Percentiles rank a stretch among this genome's conserved stretches.
phyloP scores from a whole-genome alignment of 1,284 basidiomycete species.

The Ceratobasidium sp. region DNA sequence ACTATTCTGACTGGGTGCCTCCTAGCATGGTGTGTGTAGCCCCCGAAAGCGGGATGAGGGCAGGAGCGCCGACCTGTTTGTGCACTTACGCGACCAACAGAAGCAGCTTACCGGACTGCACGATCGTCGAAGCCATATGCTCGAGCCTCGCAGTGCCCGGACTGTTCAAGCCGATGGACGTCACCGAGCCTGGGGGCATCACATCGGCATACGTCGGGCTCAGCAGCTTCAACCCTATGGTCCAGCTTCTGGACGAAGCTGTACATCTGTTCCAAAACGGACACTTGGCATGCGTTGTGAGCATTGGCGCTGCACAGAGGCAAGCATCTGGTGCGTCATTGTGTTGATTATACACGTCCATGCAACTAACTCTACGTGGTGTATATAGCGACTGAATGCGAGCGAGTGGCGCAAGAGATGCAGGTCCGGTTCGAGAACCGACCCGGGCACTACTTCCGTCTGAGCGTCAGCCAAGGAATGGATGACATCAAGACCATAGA shows the following conservation, averaged over 20 bases:
- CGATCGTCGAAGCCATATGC: conserved; percentile 13
- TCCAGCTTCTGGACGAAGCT: not conserved
- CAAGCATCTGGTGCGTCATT: not conserved
- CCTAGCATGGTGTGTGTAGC: not conserved
- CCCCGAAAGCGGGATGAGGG: not conserved
- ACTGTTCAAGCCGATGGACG: conserved; percentile 8
- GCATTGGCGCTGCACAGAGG: not conserved
- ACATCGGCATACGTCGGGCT: not conserved
- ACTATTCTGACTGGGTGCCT: not conserved
- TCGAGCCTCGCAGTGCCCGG: not conserved
- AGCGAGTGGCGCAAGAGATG: conserved; percentile 15
- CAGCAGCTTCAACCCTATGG: not conserved
- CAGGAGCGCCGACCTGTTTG: not conserved
- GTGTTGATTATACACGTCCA: not conserved
- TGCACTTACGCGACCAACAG: not conserved
- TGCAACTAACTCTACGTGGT: no score
- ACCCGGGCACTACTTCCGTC: not conserved
- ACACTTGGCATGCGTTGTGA: not conserved
- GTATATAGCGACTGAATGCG: not conserved
- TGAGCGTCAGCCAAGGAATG: conserved; percentile 22
- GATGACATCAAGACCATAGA: not conserved
- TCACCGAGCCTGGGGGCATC: not conserved
- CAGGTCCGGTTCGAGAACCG: not conserved
- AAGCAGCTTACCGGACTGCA: not conserved
- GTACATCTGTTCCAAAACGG: not conserved